phyloP scores from a whole-genome alignment of 495 filamentous ascomycete species.

The Xylaria telfairii region DNA sequence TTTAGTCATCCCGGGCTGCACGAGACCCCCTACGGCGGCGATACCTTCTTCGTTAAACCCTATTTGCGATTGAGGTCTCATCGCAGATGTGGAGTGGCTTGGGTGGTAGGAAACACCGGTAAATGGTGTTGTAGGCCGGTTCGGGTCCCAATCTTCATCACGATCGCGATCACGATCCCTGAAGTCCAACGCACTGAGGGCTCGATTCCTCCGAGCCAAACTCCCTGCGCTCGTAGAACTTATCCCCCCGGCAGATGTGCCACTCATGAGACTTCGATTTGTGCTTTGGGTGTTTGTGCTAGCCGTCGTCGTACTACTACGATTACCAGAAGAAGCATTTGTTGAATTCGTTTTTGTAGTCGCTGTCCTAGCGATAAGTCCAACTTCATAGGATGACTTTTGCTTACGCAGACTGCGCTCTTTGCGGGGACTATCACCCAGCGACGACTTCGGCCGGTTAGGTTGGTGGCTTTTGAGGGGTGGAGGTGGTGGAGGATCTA shows the following conservation, averaged over 20 bases:
- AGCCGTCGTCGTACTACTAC: constrained; percentile 73
- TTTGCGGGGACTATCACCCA: constrained; percentile 45
- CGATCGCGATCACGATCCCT: constrained; percentile 56
- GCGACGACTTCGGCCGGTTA: constrained; percentile 58
- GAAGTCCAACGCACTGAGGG: constrained; percentile 60
- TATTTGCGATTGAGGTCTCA: constrained; percentile 54
- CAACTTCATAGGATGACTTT: constrained; percentile 85
- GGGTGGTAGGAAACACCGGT: constrained; percentile 84
- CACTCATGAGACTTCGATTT: constrained; percentile 89
- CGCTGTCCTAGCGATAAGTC: constrained; percentile 73
- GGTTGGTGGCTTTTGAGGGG: constrained; percentile 63
- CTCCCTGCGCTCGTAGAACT: constrained; percentile 96
- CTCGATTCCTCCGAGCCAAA: constrained; percentile 73
- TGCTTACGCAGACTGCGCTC: constrained; percentile 53
- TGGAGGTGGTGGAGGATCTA: constrained; percentile 63
- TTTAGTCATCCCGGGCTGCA: constrained; percentile 68
- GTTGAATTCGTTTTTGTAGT: constrained; percentile 75
- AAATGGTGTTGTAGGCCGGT: constrained; percentile 73
- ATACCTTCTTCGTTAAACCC: constrained; percentile 55
- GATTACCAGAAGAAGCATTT: constrained; percentile 69
- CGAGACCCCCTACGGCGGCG: constrained; percentile 74
- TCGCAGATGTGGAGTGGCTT: constrained; percentile 67
- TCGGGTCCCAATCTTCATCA: constrained; percentile 51
- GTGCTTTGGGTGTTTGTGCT: constrained; percentile 79
- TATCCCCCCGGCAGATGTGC: constrained; percentile 84